phyloP scores from a whole-genome alignment of 257 asterid genomes.

The Ajuga chamaepitys region DNA sequence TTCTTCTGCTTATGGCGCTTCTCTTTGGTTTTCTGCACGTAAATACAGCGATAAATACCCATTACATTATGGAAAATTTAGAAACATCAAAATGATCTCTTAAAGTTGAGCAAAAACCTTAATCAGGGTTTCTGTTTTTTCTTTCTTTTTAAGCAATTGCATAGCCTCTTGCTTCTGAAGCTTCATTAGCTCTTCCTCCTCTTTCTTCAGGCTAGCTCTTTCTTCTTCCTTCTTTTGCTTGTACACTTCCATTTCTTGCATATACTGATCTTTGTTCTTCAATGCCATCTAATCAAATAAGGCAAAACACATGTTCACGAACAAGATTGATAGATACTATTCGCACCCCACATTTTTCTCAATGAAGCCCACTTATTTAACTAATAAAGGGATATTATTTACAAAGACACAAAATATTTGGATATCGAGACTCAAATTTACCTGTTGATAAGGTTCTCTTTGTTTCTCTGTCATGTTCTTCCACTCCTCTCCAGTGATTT shows the following conservation, averaged over 20 bases:
- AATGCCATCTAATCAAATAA: slow-evolving; percentile 40
- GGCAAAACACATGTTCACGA: not conserved
- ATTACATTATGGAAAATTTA: not conserved
- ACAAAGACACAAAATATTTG: not conserved
- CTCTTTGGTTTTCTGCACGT: slow-evolving; percentile 66
- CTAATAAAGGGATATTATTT: too few species aligned
- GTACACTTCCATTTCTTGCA: slow-evolving; percentile 67
- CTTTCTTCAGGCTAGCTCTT: slow-evolving; percentile 36
- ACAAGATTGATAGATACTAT: too few species aligned
- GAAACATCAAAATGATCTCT: not conserved
- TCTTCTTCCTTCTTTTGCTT: slow-evolving; percentile 80
- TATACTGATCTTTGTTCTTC: slow-evolving; percentile 58
- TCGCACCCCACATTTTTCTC: too few species aligned
- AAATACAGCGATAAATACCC: not conserved
- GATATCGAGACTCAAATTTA: not conserved
- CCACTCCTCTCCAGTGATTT: slow-evolving; percentile 85
- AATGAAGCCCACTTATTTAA: too few species aligned
- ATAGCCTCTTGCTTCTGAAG: slow-evolving; percentile 85
- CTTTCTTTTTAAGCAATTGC: slow-evolving; percentile 88
- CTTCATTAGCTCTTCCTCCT: slow-evolving; percentile 65
- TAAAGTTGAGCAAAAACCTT: slow-evolving; percentile 35
- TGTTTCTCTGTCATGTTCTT: slow-evolving; percentile 65
- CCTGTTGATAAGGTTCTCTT: slow-evolving; percentile 67
- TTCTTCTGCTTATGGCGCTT: slow-evolving; percentile 44
- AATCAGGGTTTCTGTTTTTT: slow-evolving; percentile 63